phyloP scores from a whole-genome alignment of 2,329 filamentous ascomycete species.

The Exophiala bonariae region DNA sequence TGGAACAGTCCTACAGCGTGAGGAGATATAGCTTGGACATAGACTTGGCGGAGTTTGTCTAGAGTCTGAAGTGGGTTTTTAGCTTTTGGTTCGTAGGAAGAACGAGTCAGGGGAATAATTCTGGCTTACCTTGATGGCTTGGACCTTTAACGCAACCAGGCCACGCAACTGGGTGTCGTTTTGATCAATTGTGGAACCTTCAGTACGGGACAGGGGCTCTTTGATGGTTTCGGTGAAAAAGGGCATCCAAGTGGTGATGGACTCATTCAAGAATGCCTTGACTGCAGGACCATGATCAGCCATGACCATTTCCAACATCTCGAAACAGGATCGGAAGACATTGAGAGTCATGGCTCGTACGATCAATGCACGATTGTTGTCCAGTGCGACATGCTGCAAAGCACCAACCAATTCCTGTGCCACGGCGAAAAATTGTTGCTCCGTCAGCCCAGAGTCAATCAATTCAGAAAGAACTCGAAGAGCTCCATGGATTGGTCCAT shows the following conservation, averaged over 20 bases:
- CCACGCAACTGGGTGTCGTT: slow-evolving; percentile 71
- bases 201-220: slow-evolving; percentile 60
- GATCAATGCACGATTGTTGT: slow-evolving; percentile 70
- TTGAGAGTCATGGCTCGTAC: slow-evolving; percentile 83
- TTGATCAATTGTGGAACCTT: slow-evolving; percentile 45
- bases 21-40: slow-evolving; percentile 76
- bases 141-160: slow-evolving; percentile 81
- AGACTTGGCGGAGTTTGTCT: slow-evolving; percentile 82
- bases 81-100: slow-evolving; percentile 12
- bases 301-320: slow-evolving; percentile 94
- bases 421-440: slow-evolving; percentile 91
- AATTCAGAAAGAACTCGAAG: slow-evolving; percentile 85
- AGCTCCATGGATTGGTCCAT: slow-evolving; percentile 82
- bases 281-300: slow-evolving; percentile 86
- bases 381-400: slow-evolving; percentile 78
- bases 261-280: slow-evolving; percentile 84
- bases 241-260: slow-evolving; percentile 79
- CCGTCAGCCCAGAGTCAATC: slow-evolving; percentile 88
- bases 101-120: not conserved
- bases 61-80: slow-evolving; percentile 60
- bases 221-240: slow-evolving; percentile 84
- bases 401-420: slow-evolving; percentile 81
- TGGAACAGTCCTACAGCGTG: slow-evolving; percentile 83
- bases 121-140: slow-evolving; percentile 71
- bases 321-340: slow-evolving; percentile 88